phyloP scores from a whole-genome alignment of 768 basidiomycete species.

The Suillus clintonianus region DNA sequence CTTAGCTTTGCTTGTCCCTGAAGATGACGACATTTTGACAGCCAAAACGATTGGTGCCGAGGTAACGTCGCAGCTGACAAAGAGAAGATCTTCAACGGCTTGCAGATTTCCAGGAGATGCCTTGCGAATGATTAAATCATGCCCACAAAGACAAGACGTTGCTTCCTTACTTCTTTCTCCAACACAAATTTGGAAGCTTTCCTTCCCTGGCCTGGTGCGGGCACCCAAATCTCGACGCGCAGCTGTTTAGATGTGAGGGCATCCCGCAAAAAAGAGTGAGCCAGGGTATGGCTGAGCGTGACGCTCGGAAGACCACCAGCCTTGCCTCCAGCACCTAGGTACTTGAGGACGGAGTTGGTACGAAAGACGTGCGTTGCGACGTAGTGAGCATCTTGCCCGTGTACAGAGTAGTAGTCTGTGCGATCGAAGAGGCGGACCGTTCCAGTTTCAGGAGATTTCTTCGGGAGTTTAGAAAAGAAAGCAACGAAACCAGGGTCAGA shows the following conservation, averaged over 20 bases:
- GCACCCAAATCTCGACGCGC: slow-evolving; percentile 87
- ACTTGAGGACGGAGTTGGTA: slow-evolving; percentile 92
- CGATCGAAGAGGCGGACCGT: slow-evolving; percentile 88
- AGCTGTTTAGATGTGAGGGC: slow-evolving; percentile 89
- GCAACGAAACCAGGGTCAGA: slow-evolving; percentile 80
- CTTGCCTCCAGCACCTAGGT: slow-evolving; percentile 70
- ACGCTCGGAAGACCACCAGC: slow-evolving; percentile 72
- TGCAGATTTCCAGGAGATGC: slow-evolving; percentile 76
- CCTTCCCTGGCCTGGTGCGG: slow-evolving; percentile 73
- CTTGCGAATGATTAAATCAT: slow-evolving; percentile 39
- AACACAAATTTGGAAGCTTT: slow-evolving; percentile 74
- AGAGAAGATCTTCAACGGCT: slow-evolving; percentile 82
- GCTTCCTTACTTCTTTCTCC: slow-evolving; percentile 68
- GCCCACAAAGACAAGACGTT: background rate
- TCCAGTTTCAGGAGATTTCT: slow-evolving; percentile 74
- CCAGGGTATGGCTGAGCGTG: slow-evolving; percentile 71
- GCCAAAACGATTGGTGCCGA: slow-evolving; percentile 89
- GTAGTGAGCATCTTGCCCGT: slow-evolving; percentile 86
- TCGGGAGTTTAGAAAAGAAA: slow-evolving; percentile 62
- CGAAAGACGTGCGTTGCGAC: slow-evolving; percentile 82
- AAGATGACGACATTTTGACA: slow-evolving; percentile 68
- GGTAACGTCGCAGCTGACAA: slow-evolving; percentile 75
- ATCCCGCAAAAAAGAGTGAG: slow-evolving; percentile 82
- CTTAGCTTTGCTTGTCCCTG: slow-evolving; percentile 57
- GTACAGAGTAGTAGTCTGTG: slow-evolving; percentile 82